Base-by-base conservation (phyloP, 345 rosid genomes). In the Conringia planisiliqua region DNA sequence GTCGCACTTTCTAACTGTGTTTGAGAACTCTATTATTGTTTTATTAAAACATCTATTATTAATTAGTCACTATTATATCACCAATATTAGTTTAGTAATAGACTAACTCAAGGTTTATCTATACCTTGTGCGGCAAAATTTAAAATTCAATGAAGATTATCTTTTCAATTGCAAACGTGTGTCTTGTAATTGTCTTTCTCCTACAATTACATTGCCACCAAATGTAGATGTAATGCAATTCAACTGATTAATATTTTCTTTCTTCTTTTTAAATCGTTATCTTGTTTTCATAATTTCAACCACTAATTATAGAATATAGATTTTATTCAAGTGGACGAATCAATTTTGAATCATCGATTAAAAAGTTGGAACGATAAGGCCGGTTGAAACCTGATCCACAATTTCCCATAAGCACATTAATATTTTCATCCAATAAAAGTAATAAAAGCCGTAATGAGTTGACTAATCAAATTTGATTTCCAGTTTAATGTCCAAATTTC, bases 1-100 rank as follows among this genome's bases (percentile, higher is more conserved):
- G 59, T 72, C 78, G 22, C 70, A 59, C 74, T 72, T 67, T 78
- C 56, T 48, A 77, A 47, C 32, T 40, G 39, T 38, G 38, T 39
- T 71, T 71, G 20, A 46, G 29, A 57, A 77, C 68, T 70, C 59
- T 64, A 66, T 38, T 64, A 59, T 57, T 66, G 14, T 39, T 50
- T 72, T 22, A 36, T 38, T 33, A 7, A 27, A 20, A 66, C 16
- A 16, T 24, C 18, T 32, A 50, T 64, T 24, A 30, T 65, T 66
- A 47, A 4, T 56, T 43, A 46, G 66, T 58, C 36, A 8, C n/a
- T 65, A 32, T 63, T 54, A 29, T 16, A 58, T 40, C 39, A 62
- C 50, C 14, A 58, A 66, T 27, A 40, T 10, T 57, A 29, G 63
- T 59, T 65, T 48, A 58, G 17, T 63, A 44, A n/a, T 44, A 70